A percentile compares a stretch with the other conserved stretches of the same genome.
Evolutionary conservation across 192 early-diverging fungal genomes (phyloP).

Genomic region (Rhizoclosmatium globosum): DNA sequence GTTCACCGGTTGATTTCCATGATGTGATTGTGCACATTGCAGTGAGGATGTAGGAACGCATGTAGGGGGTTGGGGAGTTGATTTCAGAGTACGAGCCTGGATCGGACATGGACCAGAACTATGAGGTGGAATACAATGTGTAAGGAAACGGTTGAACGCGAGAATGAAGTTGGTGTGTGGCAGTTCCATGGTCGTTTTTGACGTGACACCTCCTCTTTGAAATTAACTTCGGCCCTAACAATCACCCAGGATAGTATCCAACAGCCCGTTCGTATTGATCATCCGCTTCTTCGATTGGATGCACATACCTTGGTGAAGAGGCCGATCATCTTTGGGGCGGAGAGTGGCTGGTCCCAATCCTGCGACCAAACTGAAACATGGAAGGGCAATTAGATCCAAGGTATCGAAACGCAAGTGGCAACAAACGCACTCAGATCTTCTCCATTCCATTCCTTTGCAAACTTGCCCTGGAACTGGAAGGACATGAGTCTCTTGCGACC

Average conservation of each 20-base stretch:
- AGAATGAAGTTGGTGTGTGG: too few species aligned
- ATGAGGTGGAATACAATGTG: too few species aligned
- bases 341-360: constrained; percentile 36
- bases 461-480: constrained; percentile 38
- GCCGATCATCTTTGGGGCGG: constrained; percentile 34
- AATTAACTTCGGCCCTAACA: too few species aligned
- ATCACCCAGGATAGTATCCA: too few species aligned
- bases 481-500: constrained; percentile 34
- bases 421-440: constrained; percentile 27
- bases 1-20: constrained; percentile 5
- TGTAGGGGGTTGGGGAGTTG: constrained; percentile 33
- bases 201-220: too few species aligned
- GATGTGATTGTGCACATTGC: constrained; percentile 38
- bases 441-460: constrained; percentile 32
- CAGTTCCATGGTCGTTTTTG: too few species aligned
- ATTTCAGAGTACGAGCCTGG: constrained; percentile 36
- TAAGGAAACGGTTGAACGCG: too few species aligned
- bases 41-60: constrained; percentile 37
- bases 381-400: background rate
- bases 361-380: constrained; percentile 32
- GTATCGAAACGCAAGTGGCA: background rate
- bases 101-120: constrained; percentile 39
- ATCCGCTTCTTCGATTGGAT: too few species aligned
- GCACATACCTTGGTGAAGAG: constrained; percentile 30
- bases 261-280: too few species aligned